Percentiles rank a stretch among this genome's conserved stretches.
These are phyloP conservation scores for Aspergillus carlsbadensis DNA, from an alignment of 495 filamentous ascomycete genomes.

Conservation along the genomic window DNA sequence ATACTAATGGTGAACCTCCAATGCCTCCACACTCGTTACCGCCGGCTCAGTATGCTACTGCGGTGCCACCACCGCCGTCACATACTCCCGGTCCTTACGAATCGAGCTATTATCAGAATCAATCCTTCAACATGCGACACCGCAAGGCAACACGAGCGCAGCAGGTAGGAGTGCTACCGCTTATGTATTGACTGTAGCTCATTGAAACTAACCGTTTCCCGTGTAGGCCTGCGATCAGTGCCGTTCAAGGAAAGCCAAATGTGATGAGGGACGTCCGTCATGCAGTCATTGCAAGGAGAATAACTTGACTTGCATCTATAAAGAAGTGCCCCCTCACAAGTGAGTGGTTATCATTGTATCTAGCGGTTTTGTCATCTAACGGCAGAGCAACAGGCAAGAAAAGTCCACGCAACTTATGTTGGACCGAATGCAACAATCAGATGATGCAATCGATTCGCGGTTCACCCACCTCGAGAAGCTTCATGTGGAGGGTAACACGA, in stretches of 20 bases:
- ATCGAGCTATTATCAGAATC: conserved; percentile 30
- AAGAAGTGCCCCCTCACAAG: conserved; percentile 61
- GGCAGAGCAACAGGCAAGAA: conserved; percentile 32
- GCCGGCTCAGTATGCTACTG: conserved; percentile 31
- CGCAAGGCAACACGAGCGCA: conserved; percentile 43
- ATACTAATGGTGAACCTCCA: conserved; percentile 27
- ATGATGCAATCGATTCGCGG: conserved; percentile 26
- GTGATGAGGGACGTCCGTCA: conserved; percentile 57
- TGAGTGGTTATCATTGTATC: too few relatives aligned
- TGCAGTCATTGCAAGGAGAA: conserved; percentile 63
- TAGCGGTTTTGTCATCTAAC: too few relatives aligned
- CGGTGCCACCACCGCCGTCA: conserved; percentile 20
- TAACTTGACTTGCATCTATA: conserved; percentile 53
- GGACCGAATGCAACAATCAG: conserved; percentile 30
- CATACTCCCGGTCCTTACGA: conserved; percentile 35
- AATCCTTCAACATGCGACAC: conserved; percentile 36
- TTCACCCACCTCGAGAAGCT: conserved; percentile 15
- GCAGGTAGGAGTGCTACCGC: conserved; percentile 31
- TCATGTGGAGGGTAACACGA: conserved; percentile 14
- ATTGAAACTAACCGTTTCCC: not conserved
- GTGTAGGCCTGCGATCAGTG: conserved; percentile 60
- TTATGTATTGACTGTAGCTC: not conserved
- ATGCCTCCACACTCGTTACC: conserved; percentile 25
- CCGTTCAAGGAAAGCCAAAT: conserved; percentile 62
- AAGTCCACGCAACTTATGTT: conserved; percentile 40